Percentiles rank a stretch among this genome's conserved stretches.
phyloP scores from a whole-genome alignment of 345 rosid genomes.

The Arabis alpina region DNA sequence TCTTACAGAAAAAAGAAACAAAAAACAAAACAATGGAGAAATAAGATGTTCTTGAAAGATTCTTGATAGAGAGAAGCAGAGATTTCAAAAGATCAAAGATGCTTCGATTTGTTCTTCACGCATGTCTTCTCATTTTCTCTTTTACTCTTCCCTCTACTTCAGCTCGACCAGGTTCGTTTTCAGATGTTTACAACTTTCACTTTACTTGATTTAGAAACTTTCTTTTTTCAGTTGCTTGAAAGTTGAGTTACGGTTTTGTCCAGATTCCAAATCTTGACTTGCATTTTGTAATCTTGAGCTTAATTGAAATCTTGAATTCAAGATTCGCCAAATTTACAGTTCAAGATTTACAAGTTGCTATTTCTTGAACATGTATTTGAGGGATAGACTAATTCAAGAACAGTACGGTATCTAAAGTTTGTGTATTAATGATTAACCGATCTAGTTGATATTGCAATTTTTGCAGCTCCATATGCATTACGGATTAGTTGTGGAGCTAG shows the following conservation, averaged over 20 bases:
- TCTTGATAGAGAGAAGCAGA: background rate
- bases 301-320: background rate
- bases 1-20: constrained; percentile 10
- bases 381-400: too few relatives aligned
- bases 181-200: constrained; percentile 1
- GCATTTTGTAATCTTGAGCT: constrained; percentile 13
- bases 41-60: constrained; percentile 28
- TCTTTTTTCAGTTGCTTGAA: background rate
- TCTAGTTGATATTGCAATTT: too few relatives aligned
- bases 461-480: constrained; percentile 81
- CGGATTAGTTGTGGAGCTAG: constrained; percentile 96
- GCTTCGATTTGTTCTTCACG: constrained; percentile 40
- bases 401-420: background rate
- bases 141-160: constrained; percentile 44
- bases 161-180: constrained; percentile 53
- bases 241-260: background rate
- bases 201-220: constrained; percentile 25
- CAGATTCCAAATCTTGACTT: constrained; percentile 16
- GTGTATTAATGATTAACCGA: too few relatives aligned
- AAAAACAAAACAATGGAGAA: constrained; percentile 31
- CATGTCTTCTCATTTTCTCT: constrained; percentile 49
- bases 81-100: constrained; percentile 42
- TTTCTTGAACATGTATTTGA: constrained; percentile 1
- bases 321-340: background rate
- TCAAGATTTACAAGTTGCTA: constrained; percentile 5